phyloP scores from a whole-genome alignment of 2,329 filamentous ascomycete species.

The Leptodontidium sp. region DNA sequence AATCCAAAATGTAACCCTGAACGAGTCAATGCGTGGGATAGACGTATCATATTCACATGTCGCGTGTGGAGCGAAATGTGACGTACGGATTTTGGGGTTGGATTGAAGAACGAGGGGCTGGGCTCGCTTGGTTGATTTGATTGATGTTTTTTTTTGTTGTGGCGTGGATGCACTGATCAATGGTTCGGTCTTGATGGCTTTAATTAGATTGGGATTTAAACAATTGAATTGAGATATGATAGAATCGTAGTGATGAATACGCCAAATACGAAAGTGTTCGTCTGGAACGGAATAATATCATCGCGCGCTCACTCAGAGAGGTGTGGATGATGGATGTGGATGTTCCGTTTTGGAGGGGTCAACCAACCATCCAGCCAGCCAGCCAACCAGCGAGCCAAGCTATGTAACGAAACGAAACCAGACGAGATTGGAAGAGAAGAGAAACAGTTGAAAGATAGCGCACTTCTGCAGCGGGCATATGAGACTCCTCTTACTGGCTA shows the following conservation, averaged over 20 bases:
- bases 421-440: not conserved
- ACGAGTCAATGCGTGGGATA: not conserved
- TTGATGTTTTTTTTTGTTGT: not conserved
- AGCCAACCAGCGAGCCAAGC: not conserved
- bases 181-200: not conserved
- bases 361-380: not conserved
- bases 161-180: not conserved
- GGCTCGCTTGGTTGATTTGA: not conserved
- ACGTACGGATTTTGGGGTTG: not conserved
- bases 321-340: constrained; percentile 1
- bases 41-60: constrained; percentile 1
- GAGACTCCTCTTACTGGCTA: not conserved
- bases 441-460: constrained; percentile 2
- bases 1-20: not conserved
- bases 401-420: not conserved
- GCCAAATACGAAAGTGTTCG: not conserved
- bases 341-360: not conserved
- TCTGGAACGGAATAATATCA: constrained; percentile 1
- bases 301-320: not conserved
- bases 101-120: not conserved
- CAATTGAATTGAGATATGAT: not conserved
- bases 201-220: not conserved
- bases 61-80: not conserved
- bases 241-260: not conserved
- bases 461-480: not conserved